These are phyloP conservation scores for Fraxinus nigra DNA, from an alignment of 305 asterid species.

Conservation along the genomic window DNA sequence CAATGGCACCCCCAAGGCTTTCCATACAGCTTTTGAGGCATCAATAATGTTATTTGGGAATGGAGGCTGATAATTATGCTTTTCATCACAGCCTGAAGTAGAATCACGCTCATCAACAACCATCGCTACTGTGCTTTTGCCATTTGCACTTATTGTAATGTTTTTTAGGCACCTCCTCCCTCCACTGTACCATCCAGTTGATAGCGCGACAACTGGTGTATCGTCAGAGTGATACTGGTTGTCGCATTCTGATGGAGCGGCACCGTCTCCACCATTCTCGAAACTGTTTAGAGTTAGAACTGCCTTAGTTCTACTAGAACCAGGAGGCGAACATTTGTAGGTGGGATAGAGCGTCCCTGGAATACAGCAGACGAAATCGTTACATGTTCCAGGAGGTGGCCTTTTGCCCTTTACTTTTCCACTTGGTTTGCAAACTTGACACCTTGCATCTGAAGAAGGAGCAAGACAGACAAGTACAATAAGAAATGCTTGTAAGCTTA, in stretches of 20 bases:
- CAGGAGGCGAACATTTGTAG: background rate
- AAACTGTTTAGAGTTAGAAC: background rate
- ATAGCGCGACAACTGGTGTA: constrained; percentile 27
- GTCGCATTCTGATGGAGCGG: constrained; percentile 25
- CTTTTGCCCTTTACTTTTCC: background rate
- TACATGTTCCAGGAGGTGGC: background rate
- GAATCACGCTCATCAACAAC: background rate
- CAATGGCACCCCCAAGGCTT: background rate
- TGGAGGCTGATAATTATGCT: constrained; percentile 21
- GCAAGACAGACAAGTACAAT: background rate
- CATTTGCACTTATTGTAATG: background rate
- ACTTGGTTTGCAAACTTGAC: background rate
- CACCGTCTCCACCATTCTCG: constrained; percentile 24
- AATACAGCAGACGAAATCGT: background rate
- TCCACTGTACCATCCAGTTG: constrained; percentile 30
- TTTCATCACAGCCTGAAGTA: background rate
- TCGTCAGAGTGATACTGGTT: constrained; percentile 22
- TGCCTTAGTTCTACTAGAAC: background rate
- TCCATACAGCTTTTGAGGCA: constrained; percentile 9
- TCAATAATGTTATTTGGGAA: constrained; percentile 29
- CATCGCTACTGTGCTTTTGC: background rate
- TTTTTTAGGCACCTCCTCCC: background rate
- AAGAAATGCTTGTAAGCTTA: background rate
- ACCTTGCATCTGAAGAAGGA: background rate
- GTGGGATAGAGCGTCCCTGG: background rate